Conservation (phyloP, 176 grass and related monocot species). For the Dactylis glomerata region DNA sequence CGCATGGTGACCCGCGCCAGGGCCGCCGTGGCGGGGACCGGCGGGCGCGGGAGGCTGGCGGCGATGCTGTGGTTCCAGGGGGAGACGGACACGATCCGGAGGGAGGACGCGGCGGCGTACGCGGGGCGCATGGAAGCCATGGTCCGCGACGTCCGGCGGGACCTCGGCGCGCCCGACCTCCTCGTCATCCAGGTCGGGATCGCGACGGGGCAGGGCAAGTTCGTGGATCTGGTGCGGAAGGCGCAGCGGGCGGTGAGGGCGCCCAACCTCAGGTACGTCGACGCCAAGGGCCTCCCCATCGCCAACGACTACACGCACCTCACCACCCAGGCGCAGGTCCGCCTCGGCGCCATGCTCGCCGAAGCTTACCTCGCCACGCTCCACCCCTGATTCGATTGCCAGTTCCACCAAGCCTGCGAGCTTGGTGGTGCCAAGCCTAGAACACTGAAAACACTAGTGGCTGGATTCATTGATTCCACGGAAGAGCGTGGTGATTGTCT, state of each 20-base stretch:
- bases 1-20: conserved; percentile 31
- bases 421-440: no score
- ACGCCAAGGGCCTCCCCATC: conserved; percentile 67
- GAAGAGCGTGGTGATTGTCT: no score
- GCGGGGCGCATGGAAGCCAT: conserved; percentile 34
- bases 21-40: not conserved
- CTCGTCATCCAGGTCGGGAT: conserved; percentile 71
- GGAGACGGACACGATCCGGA: conserved; percentile 52
- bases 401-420: no score
- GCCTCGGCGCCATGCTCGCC: conserved; percentile 67
- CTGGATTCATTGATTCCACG: no score
- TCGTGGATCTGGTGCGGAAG: conserved; percentile 44
- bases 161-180: conserved; percentile 43
- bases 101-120: conserved; percentile 40
- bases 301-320: conserved; percentile 66
- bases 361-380: conserved; percentile 36
- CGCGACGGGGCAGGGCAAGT: conserved; percentile 82
- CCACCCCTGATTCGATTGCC: not conserved
- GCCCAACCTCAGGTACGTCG: conserved; percentile 56
- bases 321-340: conserved; percentile 60
- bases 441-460: no score
- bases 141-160: conserved; percentile 35
- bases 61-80: conserved; percentile 75
- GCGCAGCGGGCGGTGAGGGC: conserved; percentile 52
- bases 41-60: not conserved